Evolutionary conservation across 2,329 filamentous ascomycete genomes (phyloP), one percentile per base, ranked within the genome.

Genomic region (Aureobasidium sp.): DNA sequence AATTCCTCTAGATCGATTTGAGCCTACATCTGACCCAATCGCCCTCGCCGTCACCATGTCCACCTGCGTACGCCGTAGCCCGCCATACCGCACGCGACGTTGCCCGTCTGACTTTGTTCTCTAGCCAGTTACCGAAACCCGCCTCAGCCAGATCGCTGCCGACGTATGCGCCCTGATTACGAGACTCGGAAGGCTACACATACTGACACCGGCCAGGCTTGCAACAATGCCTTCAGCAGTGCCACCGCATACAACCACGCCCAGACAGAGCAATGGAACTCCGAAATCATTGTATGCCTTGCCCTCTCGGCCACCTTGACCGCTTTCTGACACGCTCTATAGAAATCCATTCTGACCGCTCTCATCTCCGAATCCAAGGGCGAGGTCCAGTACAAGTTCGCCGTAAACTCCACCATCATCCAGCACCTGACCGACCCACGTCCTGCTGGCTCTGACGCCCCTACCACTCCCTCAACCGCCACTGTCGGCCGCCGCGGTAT

Each of bases 341-440:
- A 91, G 88, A 90, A 88, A 79, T 84, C 81, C 61, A 89, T 93
- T 73, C 85, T 94, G 66, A 85, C 88, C 71, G 82, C 85, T 58
- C 81, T 93, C 67, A 90, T 93, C 75, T 86, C 87, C 67, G 89
- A 92, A 60, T 67, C 70, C 73, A 86, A 87, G 56, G 85, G 83
- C 19, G 73, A 81, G 52, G 77, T 81, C 64, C 76, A 79, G 17
- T 96, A 87, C 84, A 97, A 97, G 77, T 97, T 93, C 78, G 90
- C 91, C 68, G 91, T 96, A 78, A 97, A 96, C 82, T 95, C 90
- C 80, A 97, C 93, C 67, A 97, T 97, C 72, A 95, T 97, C 68
- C 93, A 99, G 80, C 93, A 97, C 79, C 81, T 93, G 37, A 84
- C 88, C 22, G 84, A 87, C 60, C 87, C 84, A 14, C 83, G 84